A percentile compares a stretch with the other conserved stretches of the same genome.
Conservation (phyloP, 1,284 basidiomycete species). For the Trametes polyzona region DNA sequence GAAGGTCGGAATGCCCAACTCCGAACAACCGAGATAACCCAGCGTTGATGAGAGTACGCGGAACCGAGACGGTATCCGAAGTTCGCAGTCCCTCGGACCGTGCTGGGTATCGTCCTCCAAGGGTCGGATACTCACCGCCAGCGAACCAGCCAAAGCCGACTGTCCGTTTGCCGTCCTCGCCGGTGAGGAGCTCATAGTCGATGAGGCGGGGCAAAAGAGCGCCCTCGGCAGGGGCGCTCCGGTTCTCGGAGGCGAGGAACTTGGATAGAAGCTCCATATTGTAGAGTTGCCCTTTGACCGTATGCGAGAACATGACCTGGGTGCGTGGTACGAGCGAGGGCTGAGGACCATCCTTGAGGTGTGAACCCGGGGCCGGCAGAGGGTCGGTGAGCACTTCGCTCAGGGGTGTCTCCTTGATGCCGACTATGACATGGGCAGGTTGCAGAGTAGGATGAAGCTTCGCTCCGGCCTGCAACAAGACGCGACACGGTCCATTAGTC, state of each 20-base stretch:
- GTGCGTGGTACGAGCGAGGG: constrained; percentile 48
- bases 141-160: constrained; percentile 92
- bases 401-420: constrained; percentile 87
- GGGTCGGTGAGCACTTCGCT: constrained; percentile 58
- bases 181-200: constrained; percentile 85
- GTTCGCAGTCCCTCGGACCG: no score
- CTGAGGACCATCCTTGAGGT: constrained; percentile 17
- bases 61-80: no score
- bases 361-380: constrained; percentile 31
- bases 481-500: no score
- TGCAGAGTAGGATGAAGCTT: constrained; percentile 59
- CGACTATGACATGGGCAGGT: constrained; percentile 76
- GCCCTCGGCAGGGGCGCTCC: constrained; percentile 15
- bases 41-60: no score
- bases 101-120: no score
- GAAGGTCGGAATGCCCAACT: no score
- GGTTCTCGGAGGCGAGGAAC: constrained; percentile 51
- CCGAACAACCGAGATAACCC: no score
- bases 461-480: constrained; percentile 74
- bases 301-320: constrained; percentile 90
- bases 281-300: constrained; percentile 84
- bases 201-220: constrained; percentile 59
- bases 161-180: constrained; percentile 67
- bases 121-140: constrained; percentile 65
- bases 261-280: constrained; percentile 79